Evolutionary conservation across 345 rosid species (phyloP), one percentile per base, ranked within the genome.

Genomic region (Rhizophora mangle): DNA sequence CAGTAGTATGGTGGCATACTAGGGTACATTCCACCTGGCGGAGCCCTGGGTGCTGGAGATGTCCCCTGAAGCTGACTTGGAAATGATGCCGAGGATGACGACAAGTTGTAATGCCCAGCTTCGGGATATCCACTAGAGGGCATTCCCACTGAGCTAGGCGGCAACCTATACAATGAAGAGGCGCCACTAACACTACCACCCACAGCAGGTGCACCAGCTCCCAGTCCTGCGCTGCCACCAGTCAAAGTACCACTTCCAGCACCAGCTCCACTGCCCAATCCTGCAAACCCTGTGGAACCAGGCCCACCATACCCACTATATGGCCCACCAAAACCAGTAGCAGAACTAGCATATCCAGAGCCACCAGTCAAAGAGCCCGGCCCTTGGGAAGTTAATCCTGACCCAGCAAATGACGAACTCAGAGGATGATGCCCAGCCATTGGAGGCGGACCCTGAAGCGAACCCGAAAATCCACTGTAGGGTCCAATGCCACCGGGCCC

Each of bases 91-190:
- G 60, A 43, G 1, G 86, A 71, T 8, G 92, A 78, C 5, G 93
- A 77, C 77, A 84, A 75, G 24, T 86, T 81, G 60, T 91, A 89
- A 46, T 80, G 87, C 37, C 9, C 37, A 34, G 83, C 51, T 20
- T 89, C 97, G 1, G 80, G 84, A 84, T 86, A 91, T n/a, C 88
- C 95, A 68, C 86, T 84, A 27, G 87, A 77, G 15, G 91, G 83
- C 85, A 85, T 78, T 56, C 85, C 85, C 31, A 20, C 82, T 1
- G 92, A 83, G 60, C 80, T 85, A 0, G 83, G 84, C 0, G 85
- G 92, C 83, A 85, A 69, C 74, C 95, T 85, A 67, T 88, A 89
- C 57, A 77, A 66, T 7, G 89, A 84, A 65, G 87, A 80, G 1
- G 81, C 90, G 7, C 31, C 46, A 30, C 29, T 47, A 49, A n/a